Evolutionary conservation across 1,139 yeast genomes (phyloP).

Genomic region (Casaregolazyma lundiana): DNA sequence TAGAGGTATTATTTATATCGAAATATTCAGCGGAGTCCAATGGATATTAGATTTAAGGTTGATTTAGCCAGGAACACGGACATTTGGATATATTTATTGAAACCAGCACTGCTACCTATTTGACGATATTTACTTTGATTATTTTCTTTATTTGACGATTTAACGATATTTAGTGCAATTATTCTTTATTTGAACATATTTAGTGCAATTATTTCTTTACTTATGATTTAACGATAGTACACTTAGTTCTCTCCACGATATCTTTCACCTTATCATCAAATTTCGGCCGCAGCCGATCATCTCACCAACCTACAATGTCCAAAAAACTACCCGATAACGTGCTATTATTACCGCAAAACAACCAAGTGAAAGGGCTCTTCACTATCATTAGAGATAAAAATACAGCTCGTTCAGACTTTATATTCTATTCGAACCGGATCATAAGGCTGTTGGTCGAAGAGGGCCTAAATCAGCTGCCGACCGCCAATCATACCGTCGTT

Average conservation of each 20-base stretch:
- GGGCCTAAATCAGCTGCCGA: constrained; percentile 90
- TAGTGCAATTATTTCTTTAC: no score
- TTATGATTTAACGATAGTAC: no score
- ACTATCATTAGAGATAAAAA: constrained; percentile 70
- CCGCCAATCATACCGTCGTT: constrained; percentile 55
- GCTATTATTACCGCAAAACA: constrained; percentile 7
- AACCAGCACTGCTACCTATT: no score
- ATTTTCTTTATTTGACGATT: no score
- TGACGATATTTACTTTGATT: no score
- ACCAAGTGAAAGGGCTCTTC: constrained; percentile 9
- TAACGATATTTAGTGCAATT: no score
- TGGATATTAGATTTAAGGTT: no score
- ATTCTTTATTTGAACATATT: no score
- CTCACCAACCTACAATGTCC: constrained; percentile 1
- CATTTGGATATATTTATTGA: no score
- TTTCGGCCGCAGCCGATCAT: not conserved
- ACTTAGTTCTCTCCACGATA: not conserved
- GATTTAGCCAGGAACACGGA: no score
- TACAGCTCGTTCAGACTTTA: constrained; percentile 85
- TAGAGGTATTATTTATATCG: not conserved
- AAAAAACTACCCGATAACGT: not conserved
- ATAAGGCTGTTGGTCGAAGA: constrained; percentile 90
- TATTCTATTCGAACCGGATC: constrained; percentile 90
- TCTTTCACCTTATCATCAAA: not conserved
- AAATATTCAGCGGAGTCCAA: no score